Conservation (phyloP, 2,329 filamentous ascomycete species). For the Neonectria ditissima region DNA sequence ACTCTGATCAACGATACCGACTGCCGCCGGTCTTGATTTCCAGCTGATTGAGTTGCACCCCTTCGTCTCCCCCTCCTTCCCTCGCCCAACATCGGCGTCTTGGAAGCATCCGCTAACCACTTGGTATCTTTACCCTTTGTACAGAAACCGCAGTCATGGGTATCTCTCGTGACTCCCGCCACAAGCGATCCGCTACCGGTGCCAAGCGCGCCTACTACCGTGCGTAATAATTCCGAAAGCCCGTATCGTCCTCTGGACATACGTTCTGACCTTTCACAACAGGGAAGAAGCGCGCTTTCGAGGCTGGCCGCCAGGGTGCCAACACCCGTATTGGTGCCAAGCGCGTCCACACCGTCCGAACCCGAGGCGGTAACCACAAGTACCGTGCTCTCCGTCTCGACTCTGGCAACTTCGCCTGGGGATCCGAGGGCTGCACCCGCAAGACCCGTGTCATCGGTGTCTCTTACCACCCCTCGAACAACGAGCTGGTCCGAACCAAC, state of each 20-base stretch:
- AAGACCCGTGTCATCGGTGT: slow-evolving; percentile 99
- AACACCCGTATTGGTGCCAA: slow-evolving; percentile 99
- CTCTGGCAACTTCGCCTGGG: slow-evolving; percentile 99
- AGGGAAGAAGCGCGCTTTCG: slow-evolving; percentile 98
- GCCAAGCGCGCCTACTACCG: slow-evolving; percentile 96
- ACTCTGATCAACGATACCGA: slow-evolving; percentile 41
- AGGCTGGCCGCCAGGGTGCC: slow-evolving; percentile 98
- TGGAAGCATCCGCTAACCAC: slow-evolving; percentile 36
- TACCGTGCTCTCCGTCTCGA: slow-evolving; percentile 99
- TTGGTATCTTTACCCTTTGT: slow-evolving; percentile 41
- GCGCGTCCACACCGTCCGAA: slow-evolving; percentile 96
- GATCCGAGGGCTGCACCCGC: slow-evolving; percentile 96
- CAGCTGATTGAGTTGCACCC: slow-evolving; percentile 38
- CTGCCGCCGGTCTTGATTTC: slow-evolving; percentile 37
- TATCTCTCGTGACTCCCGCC: slow-evolving; percentile 99
- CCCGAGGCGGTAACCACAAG: slow-evolving; percentile 98
- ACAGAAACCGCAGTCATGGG: slow-evolving; percentile 88
- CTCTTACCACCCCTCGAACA: slow-evolving; percentile 99
- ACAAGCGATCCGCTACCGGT: slow-evolving; percentile 99
- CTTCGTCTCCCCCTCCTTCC: slow-evolving; percentile 21
- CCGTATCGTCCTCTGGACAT: slow-evolving; percentile 71
- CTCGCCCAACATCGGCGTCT: slow-evolving; percentile 6
- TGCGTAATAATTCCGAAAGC: slow-evolving; percentile 74
- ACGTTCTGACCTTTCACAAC: slow-evolving; percentile 80
- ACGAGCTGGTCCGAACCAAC: slow-evolving; percentile 99